phyloP scores from a whole-genome alignment of 306 rosid genomes.

The Cucumis melo region DNA sequence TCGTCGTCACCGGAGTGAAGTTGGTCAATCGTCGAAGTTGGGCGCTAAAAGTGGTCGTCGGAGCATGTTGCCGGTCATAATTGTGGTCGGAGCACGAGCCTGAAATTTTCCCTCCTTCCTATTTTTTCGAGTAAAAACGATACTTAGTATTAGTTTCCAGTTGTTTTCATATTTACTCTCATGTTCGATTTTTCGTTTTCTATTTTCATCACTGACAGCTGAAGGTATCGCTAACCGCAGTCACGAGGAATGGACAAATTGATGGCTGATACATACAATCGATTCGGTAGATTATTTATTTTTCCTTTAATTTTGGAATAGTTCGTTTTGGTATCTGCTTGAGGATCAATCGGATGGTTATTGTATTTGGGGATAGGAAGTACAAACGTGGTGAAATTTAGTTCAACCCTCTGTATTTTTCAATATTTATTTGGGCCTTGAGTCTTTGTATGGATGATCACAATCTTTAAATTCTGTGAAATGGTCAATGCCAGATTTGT shows the following conservation, averaged over 20 bases:
- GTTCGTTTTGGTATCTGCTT: background rate
- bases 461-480: background rate
- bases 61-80: too few species aligned
- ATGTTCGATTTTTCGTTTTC: background rate
- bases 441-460: background rate
- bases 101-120: background rate
- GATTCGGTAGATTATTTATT: background rate
- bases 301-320: background rate
- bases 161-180: background rate
- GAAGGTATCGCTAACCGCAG: background rate
- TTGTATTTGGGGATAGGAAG: background rate
- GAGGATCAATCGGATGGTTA: background rate
- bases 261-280: background rate
- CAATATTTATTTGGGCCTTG: background rate
- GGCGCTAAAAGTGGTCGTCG: too few species aligned
- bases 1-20: too few species aligned
- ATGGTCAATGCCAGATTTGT: background rate
- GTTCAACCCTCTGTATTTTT: background rate
- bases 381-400: background rate
- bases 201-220: background rate
- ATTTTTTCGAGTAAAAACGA: too few species aligned
- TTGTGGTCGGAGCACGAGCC: too few species aligned
- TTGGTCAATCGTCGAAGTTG: too few species aligned
- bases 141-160: background rate
- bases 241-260: background rate